Evolutionary conservation across 495 filamentous ascomycete genomes (phyloP), one percentile per base, ranked within the genome.

Genomic region (Sporormia fimetaria): DNA sequence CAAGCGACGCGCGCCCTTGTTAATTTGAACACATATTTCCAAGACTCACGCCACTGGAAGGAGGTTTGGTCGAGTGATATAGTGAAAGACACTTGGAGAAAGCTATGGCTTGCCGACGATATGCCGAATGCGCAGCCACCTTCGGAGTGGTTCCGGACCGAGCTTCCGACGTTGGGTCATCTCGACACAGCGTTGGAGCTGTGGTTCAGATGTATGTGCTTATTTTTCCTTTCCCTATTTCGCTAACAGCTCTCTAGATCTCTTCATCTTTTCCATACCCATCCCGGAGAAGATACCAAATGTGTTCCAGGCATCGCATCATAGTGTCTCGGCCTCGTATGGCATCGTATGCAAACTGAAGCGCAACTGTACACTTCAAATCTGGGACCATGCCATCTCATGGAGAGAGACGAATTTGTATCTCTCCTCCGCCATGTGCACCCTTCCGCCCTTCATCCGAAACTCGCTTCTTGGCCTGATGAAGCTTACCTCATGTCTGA

Each of bases 181-280:
- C 65, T 80, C 9, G 69, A 75, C 30, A 59, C 61, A 17, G 71
- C 74, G 1, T 45, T 79, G 14, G 70, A 75, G 41, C 66, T 80
- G 4, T 80, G 72, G 73, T 74, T 67, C 40, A 69, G 75, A 1
- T 80, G 76, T 46, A 33, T 39, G 47, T 50, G 7, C 7, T 15
- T 18, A 2, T 12, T 37, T 21, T 21, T 17, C 15, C 10, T n/a
- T 9, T 21, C 8, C 21, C 31, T 18, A 31, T 18, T 28, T 2
- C 16, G 12, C 38, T 48, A 17, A 48, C 29, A 9, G 31, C 16
- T 20, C 16, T 10, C 6, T 30, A 50, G 47, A 57, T 47, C 66
- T 81, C 27, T 81, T 81, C 58, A 78, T 81, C 49, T 79, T 80
- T 57, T 75, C 74, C 0, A 72, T 81, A 6, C 75, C 74, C 4